A percentile compares a stretch with the other conserved stretches of the same genome.
These are phyloP conservation scores for Penicillium nucicola DNA, from an alignment of 495 filamentous ascomycete genomes.

Conservation along the genomic window DNA sequence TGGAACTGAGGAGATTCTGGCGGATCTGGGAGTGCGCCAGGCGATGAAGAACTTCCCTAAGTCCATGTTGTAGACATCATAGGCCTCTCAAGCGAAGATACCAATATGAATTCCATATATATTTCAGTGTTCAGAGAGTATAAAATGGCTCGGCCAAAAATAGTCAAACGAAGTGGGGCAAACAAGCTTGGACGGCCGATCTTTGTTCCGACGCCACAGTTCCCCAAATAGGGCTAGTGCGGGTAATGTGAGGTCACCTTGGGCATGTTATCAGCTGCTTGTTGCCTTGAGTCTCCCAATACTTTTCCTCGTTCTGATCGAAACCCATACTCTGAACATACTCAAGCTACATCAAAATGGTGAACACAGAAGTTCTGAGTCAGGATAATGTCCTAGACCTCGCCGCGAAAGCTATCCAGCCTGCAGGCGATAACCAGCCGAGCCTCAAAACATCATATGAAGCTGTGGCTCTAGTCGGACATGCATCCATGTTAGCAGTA, in stretches of 20 bases:
- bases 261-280: not conserved
- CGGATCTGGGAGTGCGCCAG: constrained; percentile 77
- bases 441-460: constrained; percentile 77
- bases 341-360: constrained; percentile 16
- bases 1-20: constrained; percentile 80
- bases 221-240: not conserved
- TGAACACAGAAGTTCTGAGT: constrained; percentile 18
- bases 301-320: not conserved
- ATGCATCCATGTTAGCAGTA: constrained; percentile 77
- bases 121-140: not conserved
- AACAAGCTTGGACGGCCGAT: not conserved
- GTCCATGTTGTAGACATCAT: constrained; percentile 60
- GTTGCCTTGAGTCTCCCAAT: not conserved
- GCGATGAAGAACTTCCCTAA: constrained; percentile 82
- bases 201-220: constrained; percentile 2
- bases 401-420: constrained; percentile 29
- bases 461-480: constrained; percentile 77
- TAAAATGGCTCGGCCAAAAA: not conserved
- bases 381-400: constrained; percentile 33
- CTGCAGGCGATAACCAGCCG: constrained; percentile 23
- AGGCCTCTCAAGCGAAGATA: not conserved
- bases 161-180: constrained; percentile 1
- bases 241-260: constrained; percentile 2
- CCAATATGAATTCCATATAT: not conserved
- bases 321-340: not conserved